A percentile compares a stretch with the other conserved stretches of the same genome.
Evolutionary conservation across 805 yeast species (phyloP).

Genomic region (Ogataea ramenticola): DNA sequence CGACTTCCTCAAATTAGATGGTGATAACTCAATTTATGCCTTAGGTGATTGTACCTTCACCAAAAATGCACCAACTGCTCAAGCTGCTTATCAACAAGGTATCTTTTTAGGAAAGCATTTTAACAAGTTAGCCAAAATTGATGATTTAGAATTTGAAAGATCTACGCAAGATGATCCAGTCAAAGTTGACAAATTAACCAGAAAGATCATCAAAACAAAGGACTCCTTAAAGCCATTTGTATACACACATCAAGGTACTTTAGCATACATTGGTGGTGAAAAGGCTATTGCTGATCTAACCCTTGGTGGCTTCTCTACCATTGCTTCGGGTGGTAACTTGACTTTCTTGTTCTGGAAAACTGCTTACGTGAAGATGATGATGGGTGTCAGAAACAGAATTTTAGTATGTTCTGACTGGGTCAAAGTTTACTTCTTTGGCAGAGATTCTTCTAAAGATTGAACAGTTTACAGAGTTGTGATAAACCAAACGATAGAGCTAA

Average conservation of each 20-base stretch:
- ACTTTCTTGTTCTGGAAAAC: conserved; percentile 94
- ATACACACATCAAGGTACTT: conserved; percentile 85
- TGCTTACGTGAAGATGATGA: conserved; percentile 88
- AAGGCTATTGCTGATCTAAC: conserved; percentile 89
- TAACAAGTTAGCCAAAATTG: conserved; percentile 55
- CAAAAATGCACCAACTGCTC: conserved; percentile 92
- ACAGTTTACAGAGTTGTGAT: neutral
- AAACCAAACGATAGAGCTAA: too few relatives aligned
- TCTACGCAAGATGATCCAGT: conserved; percentile 30
- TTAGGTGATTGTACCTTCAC: conserved; percentile 94
- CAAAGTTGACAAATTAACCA: conserved; percentile 36
- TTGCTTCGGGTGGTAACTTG: conserved; percentile 76
- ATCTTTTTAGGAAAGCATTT: conserved; percentile 68
- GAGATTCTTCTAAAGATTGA: conserved; percentile 84
- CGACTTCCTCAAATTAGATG: conserved; percentile 75
- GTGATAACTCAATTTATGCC: conserved; percentile 76
- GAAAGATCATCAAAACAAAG: conserved; percentile 35
- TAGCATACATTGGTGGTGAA: conserved; percentile 91
- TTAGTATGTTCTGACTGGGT: conserved; percentile 86
- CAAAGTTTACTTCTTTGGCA: conserved; percentile 81
- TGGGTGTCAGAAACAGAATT: conserved; percentile 81
- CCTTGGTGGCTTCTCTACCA: conserved; percentile 71
- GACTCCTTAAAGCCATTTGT: conserved; percentile 52
- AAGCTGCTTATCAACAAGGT: conserved; percentile 95
- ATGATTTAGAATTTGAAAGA: conserved; percentile 42